Base-by-base conservation (phyloP, 345 rosid genomes). In the Eucalyptus erythrocorys region DNA sequence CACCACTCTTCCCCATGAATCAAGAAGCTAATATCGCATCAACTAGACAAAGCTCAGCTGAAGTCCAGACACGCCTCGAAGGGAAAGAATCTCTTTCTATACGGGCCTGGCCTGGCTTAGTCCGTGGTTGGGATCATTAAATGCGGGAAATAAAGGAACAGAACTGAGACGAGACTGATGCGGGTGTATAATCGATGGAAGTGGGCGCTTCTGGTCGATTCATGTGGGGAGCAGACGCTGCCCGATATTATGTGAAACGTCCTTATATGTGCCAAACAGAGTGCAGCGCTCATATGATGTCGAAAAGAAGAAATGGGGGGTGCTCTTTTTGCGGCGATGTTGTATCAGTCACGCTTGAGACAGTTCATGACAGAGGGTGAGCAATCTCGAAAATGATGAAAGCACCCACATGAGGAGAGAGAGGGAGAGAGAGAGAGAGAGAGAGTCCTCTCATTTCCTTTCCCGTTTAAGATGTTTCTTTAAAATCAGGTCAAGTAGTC, bases 1-100 rank as follows among this genome's bases (percentile, higher is more conserved):
- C 96, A 49, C 94, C 93, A 21, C 87, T 91, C 91, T 94, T 96
- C 89, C 95, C 94, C 96, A 93, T 40, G 48, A 37, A 48, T 81
- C 85, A 76, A 40, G 47, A 22, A 76, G 16, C 15, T 40, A 4
- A 76, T 10, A 6, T 11, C 13, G 84, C 84, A 76, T 43, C 43
- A 30, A 37, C 37, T 26, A 21, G 34, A 40, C 84, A 37, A 37
- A 76, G 15, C 27, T 76, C 45, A 37, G 13, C 82, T 6, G 47
- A 76, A 76, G 82, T 5, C 82, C 42, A 76, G 47, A 40, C 84
- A 11, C 13, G 47, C 84, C 10, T 40, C 84, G 16, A 76, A 40
- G 84, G 61, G 47, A 42, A 76, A 40, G 16, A 76, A 40, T 42
- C 47, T 76, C 84, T 76, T 15, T 76, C 84, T 76, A 37, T 21